Evolutionary conservation across 1,284 basidiomycete genomes (phyloP).

Genomic region (Phellinidium pouzarii): DNA sequence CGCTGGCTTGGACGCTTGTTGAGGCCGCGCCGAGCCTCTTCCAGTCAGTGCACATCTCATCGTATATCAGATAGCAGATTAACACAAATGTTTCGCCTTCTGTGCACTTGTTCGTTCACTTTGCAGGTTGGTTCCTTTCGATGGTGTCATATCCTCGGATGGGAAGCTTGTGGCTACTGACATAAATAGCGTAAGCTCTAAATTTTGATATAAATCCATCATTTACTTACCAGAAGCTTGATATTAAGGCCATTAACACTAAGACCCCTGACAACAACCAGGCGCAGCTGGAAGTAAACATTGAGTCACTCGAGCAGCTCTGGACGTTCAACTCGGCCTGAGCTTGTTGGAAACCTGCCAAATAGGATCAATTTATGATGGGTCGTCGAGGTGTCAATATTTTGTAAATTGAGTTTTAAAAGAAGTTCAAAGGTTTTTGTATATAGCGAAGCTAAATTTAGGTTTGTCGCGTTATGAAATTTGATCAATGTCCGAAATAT

Average conservation of each 20-base stretch:
- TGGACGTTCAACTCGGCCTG: constrained; percentile 7
- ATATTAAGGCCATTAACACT: not conserved
- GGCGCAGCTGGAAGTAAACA: not conserved
- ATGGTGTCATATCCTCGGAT: constrained; percentile 1
- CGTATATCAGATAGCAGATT: not conserved
- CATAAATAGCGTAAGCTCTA: not conserved
- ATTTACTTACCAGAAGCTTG: not conserved
- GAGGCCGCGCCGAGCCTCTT: not conserved
- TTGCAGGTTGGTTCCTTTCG: constrained; percentile 7
- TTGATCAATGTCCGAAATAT: too few relatives aligned
- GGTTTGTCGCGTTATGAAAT: too few relatives aligned
- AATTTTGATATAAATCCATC: not conserved
- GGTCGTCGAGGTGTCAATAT: not conserved
- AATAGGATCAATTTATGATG: not conserved
- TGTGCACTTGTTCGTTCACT: too few relatives aligned
- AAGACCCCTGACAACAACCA: not conserved
- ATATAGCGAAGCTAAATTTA: too few relatives aligned
- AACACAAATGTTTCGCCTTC: not conserved
- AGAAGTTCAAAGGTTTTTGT: too few relatives aligned
- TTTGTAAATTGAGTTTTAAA: too few relatives aligned
- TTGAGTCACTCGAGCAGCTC: not conserved
- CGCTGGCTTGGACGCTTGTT: not conserved
- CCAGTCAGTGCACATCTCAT: not conserved
- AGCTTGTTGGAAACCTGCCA: not conserved
- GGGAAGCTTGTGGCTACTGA: constrained; percentile 13